phyloP scores from a whole-genome alignment of 2,329 filamentous ascomycete species.

The Cladosporium oxysporum region DNA sequence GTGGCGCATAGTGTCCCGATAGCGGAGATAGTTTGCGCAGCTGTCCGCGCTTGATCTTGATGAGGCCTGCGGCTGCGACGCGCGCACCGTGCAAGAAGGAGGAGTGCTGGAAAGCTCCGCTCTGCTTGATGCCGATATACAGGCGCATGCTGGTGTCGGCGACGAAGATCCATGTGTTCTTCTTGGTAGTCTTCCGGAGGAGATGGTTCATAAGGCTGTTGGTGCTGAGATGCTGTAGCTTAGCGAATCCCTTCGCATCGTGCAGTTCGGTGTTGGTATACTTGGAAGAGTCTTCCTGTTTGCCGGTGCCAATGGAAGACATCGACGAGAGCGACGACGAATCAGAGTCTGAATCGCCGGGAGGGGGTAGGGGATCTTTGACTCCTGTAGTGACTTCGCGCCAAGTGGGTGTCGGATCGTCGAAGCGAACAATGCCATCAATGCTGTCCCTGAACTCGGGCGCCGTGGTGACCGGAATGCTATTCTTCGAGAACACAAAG shows the following conservation, averaged over 20 bases:
- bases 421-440: slow-evolving; percentile 56
- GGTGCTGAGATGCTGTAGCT: slow-evolving; percentile 67
- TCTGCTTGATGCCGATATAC: slow-evolving; percentile 88
- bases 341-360: slow-evolving; percentile 29
- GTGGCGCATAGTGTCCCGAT: slow-evolving; percentile 80
- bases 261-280: slow-evolving; percentile 67
- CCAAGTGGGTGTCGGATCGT: slow-evolving; percentile 48
- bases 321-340: slow-evolving; percentile 34
- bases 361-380: slow-evolving; percentile 26
- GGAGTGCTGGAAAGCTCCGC: slow-evolving; percentile 85
- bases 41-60: slow-evolving; percentile 80
- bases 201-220: slow-evolving; percentile 77
- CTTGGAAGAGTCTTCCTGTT: slow-evolving; percentile 62
- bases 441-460: slow-evolving; percentile 76
- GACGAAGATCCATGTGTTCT: slow-evolving; percentile 93
- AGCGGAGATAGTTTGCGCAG: slow-evolving; percentile 70
- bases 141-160: slow-evolving; percentile 81
- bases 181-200: slow-evolving; percentile 74
- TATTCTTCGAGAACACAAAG: slow-evolving; percentile 86
- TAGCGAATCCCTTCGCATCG: slow-evolving; percentile 60
- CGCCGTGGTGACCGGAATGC: slow-evolving; percentile 73
- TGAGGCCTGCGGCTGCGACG: slow-evolving; percentile 79
- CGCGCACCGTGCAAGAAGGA: slow-evolving; percentile 83
- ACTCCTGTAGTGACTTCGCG: slow-evolving; percentile 39
- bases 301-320: slow-evolving; percentile 48